Percentiles rank a stretch among this genome's conserved stretches.
These are phyloP conservation scores for Metschnikowia lunata DNA, from an alignment of 805 yeast species.

Conservation along the genomic window DNA sequence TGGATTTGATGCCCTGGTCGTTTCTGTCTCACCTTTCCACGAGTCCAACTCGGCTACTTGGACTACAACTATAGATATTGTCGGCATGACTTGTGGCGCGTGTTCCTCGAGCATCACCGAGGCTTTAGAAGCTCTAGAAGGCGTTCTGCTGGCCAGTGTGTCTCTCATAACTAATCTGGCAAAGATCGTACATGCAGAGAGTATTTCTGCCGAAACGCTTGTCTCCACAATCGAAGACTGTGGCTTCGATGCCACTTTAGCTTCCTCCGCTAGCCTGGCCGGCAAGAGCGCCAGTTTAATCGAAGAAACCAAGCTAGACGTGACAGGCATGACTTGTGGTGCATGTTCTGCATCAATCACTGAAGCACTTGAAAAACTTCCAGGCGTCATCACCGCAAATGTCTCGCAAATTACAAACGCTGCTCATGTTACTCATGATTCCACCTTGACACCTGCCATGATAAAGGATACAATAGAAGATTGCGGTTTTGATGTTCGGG, in stretches of 20 bases:
- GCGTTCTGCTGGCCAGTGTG: conserved; percentile 12
- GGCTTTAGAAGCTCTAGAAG: conserved; percentile 11
- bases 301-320: conserved; percentile 24
- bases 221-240: conserved; percentile 24
- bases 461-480: conserved; percentile 62
- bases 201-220: conserved; percentile 4
- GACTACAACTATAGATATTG: conserved; percentile 2
- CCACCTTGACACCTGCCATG: conserved; percentile 26
- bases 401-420: conserved; percentile 77
- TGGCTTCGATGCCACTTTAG: conserved; percentile 26
- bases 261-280: background rate
- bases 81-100: conserved; percentile 20
- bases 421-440: conserved; percentile 53
- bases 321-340: conserved; percentile 89
- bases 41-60: background rate
- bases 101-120: conserved; percentile 17
- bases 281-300: background rate
- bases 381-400: conserved; percentile 50
- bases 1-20: conserved; percentile 16
- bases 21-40: background rate
- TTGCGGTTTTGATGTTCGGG: conserved; percentile 34
- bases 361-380: conserved; percentile 42
- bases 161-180: conserved; percentile 17
- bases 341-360: conserved; percentile 73
- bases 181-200: conserved; percentile 5